Evolutionary conservation across 2,329 filamentous ascomycete species (phyloP).

Genomic region (Beauveria scarabaeidicola): DNA sequence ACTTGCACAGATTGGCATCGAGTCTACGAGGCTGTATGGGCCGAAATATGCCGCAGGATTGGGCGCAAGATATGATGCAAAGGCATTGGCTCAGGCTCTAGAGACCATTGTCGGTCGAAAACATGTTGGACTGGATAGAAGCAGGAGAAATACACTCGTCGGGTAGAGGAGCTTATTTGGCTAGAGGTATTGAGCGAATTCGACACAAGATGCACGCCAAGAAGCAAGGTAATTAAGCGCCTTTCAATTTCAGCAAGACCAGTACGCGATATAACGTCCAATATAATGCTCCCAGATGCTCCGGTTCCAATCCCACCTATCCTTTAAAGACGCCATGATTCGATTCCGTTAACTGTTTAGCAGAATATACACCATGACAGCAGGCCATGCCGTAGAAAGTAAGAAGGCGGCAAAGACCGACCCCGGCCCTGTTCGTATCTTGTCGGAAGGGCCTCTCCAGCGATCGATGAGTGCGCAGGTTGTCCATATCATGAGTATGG

Average conservation of each 20-base stretch:
- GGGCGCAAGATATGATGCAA: slow-evolving; percentile 63
- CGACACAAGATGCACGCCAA: not conserved
- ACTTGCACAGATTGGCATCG: slow-evolving; percentile 61
- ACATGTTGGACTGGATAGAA: slow-evolving; percentile 28
- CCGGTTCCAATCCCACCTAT: not conserved
- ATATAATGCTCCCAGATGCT: not conserved
- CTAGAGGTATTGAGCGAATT: too few relatives aligned
- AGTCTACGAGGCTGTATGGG: slow-evolving; percentile 69
- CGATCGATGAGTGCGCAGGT: slow-evolving; percentile 33
- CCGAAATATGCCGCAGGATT: slow-evolving; percentile 37
- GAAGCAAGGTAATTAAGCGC: not conserved
- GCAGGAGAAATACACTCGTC: slow-evolving; percentile 37
- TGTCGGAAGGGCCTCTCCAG: slow-evolving; percentile 32
- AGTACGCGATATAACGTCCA: not conserved
- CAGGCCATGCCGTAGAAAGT: slow-evolving; percentile 28
- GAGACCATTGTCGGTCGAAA: slow-evolving; percentile 64
- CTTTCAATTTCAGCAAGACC: slow-evolving; percentile 1
- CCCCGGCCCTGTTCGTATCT: slow-evolving; percentile 20
- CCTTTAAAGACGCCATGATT: not conserved
- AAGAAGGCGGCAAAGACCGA: slow-evolving; percentile 24
- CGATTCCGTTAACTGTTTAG: slow-evolving; percentile 11
- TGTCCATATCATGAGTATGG: slow-evolving; percentile 33
- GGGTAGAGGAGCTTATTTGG: slow-evolving; percentile 16
- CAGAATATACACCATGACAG: slow-evolving; percentile 26
- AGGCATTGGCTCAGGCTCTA: slow-evolving; percentile 63